phyloP scores from a whole-genome alignment of 306 rosid genomes.

The Prunus campanulata region DNA sequence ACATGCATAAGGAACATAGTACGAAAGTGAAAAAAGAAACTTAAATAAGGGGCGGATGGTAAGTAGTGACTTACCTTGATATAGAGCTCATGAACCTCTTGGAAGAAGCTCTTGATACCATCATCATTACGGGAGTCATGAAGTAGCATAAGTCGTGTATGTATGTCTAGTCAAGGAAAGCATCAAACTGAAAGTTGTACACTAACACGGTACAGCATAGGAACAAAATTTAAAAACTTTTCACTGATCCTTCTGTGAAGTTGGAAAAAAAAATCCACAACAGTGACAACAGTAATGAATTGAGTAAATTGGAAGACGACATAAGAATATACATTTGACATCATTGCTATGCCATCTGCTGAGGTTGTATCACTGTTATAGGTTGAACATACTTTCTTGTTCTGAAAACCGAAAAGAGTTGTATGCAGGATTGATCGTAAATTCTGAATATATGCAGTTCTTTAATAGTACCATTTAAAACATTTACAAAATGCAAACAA shows the following conservation, averaged over 20 bases:
- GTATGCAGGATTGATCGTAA: neutral
- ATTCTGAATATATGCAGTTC: neutral
- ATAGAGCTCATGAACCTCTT: conserved; percentile 96
- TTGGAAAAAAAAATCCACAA: neutral
- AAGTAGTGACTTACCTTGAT: conserved; percentile 57
- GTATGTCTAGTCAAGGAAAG: conserved; percentile 67
- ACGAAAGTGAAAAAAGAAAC: neutral
- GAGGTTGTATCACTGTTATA: neutral
- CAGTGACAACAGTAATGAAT: neutral
- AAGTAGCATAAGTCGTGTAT: conserved; percentile 89
- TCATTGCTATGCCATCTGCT: neutral
- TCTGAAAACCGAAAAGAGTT: neutral
- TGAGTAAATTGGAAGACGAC: neutral
- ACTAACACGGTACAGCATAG: neutral
- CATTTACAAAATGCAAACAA: neutral
- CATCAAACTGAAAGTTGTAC: conserved; percentile 6
- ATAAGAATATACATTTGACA: neutral
- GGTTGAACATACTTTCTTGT: neutral
- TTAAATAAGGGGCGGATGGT: neutral
- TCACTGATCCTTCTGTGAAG: neutral
- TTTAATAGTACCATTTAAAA: neutral
- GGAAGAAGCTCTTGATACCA: conserved; percentile 98
- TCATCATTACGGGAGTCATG: conserved; percentile 95
- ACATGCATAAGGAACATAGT: neutral
- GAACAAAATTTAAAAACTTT: conserved; percentile 12